Percentiles rank a stretch among this genome's conserved stretches.
These are phyloP conservation scores for Suillus cothurnatus DNA, from an alignment of 768 basidiomycete genomes.

Conservation along the genomic window DNA sequence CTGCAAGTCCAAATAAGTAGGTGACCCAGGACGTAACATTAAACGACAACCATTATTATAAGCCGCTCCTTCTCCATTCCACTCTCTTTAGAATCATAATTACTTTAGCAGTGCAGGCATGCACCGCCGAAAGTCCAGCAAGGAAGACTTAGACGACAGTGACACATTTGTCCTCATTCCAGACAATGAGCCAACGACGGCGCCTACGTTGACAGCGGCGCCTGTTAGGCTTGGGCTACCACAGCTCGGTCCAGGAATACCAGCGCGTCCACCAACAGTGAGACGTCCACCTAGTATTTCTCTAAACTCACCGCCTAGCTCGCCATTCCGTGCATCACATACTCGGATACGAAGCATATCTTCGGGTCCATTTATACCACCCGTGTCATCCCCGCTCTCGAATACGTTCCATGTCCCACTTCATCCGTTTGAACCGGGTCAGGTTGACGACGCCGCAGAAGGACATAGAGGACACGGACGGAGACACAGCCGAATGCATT, in stretches of 20 bases:
- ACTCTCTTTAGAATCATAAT: not conserved
- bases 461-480: conserved; percentile 27
- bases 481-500: conserved; percentile 76
- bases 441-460: conserved; percentile 17
- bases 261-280: conserved; percentile 19
- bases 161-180: not conserved
- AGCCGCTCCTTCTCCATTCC: conserved; percentile 6
- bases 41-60: conserved; percentile 4
- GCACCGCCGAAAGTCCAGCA: conserved; percentile 50
- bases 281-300: conserved; percentile 26
- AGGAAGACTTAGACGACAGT: conserved; percentile 37
- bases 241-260: conserved; percentile 28
- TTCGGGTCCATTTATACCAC: conserved; percentile 24
- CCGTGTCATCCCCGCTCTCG: not conserved
- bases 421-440: conserved; percentile 22
- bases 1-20: not conserved
- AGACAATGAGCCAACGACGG: conserved; percentile 7
- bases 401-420: conserved; percentile 28
- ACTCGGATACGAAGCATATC: conserved; percentile 37
- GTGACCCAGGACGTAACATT: not conserved
- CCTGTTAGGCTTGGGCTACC: conserved; percentile 23
- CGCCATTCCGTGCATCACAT: conserved; percentile 35
- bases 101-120: conserved; percentile 15
- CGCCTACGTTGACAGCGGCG: conserved; percentile 14
- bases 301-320: conserved; percentile 30